phyloP scores from a whole-genome alignment of 2,329 filamentous ascomycete genomes.

The Xylaria sp. region DNA sequence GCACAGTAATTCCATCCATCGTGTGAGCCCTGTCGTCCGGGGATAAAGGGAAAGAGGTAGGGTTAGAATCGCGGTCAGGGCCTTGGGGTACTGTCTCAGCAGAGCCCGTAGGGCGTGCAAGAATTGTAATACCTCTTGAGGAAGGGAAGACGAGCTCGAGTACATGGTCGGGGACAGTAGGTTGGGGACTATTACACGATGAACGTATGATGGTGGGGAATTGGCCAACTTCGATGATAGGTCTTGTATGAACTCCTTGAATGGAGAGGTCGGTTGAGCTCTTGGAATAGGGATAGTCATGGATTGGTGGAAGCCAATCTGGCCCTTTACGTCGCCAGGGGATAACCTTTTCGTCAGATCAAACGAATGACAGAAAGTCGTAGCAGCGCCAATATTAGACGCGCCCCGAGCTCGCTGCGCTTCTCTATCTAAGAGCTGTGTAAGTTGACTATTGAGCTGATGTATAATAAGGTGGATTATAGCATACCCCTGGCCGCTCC shows the following conservation, averaged over 20 bases:
- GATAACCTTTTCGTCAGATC: constrained; percentile 74
- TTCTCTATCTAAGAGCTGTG: constrained; percentile 42
- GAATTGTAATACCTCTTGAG: constrained; percentile 80
- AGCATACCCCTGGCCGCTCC: constrained; percentile 71
- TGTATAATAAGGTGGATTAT: constrained; percentile 19
- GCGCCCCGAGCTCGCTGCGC: constrained; percentile 37
- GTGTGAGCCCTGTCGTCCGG: constrained; percentile 76
- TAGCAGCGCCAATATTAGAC: constrained; percentile 37
- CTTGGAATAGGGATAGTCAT: constrained; percentile 40
- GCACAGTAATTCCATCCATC: constrained; percentile 85
- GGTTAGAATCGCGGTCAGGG: constrained; percentile 77
- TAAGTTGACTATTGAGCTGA: constrained; percentile 27
- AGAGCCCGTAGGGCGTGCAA: constrained; percentile 81
- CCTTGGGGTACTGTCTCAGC: constrained; percentile 71
- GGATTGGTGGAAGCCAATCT: constrained; percentile 62
- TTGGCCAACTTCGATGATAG: constrained; percentile 65
- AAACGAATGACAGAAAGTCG: constrained; percentile 76
- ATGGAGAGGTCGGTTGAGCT: constrained; percentile 58
- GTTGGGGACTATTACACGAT: constrained; percentile 85
- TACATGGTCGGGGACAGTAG: constrained; percentile 90
- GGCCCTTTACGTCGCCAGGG: constrained; percentile 59
- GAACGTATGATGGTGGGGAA: constrained; percentile 70
- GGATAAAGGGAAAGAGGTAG: constrained; percentile 84
- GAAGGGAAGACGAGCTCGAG: constrained; percentile 72
- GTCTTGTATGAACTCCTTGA: constrained; percentile 70